Evolutionary conservation across 805 yeast species (phyloP).

Genomic region (Dipodascus albidus): DNA sequence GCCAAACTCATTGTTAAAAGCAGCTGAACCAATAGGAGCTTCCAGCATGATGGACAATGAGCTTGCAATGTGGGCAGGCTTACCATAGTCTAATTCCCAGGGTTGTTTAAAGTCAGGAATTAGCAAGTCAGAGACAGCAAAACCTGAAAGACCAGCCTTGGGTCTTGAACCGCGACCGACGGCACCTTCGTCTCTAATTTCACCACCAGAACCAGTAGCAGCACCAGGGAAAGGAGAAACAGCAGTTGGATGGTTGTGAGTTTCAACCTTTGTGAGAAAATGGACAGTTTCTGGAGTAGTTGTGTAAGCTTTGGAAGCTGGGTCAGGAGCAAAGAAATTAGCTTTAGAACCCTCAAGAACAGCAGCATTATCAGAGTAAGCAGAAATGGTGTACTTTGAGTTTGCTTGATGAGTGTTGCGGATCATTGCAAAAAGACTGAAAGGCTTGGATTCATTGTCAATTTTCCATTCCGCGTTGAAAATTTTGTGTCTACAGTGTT

Average conservation of each 20-base stretch:
- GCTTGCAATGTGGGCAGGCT: constrained; percentile 87
- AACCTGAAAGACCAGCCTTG: constrained; percentile 93
- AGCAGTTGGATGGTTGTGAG: constrained; percentile 99
- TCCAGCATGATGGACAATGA: constrained; percentile 90
- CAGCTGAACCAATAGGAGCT: constrained; percentile 96
- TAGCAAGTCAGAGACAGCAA: constrained; percentile 77
- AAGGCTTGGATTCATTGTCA: constrained; percentile 64
- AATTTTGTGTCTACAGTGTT: constrained; percentile 98
- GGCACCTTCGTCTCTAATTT: constrained; percentile 99
- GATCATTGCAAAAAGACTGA: constrained; percentile 85
- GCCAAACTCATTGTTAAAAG: constrained; percentile 97
- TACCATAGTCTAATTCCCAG: constrained; percentile 89
- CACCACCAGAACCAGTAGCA: constrained; percentile 99
- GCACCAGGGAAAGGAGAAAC: constrained; percentile 99
- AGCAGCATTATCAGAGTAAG: constrained; percentile 97
- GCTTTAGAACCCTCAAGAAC: constrained; percentile 80
- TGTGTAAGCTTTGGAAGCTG: constrained; percentile 58
- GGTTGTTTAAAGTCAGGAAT: constrained; percentile 85
- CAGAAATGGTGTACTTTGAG: constrained; percentile 78
- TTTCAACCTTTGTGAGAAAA: constrained; percentile 89
- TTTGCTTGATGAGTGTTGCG: constrained; percentile 78
- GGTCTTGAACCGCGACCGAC: constrained; percentile 97
- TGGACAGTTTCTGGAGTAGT: constrained; percentile 70
- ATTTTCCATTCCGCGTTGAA: constrained; percentile 98
- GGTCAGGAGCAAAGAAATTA: constrained; percentile 68